Conservation (phyloP, 2,329 filamentous ascomycete species). For the Fusarium proliferatum region DNA sequence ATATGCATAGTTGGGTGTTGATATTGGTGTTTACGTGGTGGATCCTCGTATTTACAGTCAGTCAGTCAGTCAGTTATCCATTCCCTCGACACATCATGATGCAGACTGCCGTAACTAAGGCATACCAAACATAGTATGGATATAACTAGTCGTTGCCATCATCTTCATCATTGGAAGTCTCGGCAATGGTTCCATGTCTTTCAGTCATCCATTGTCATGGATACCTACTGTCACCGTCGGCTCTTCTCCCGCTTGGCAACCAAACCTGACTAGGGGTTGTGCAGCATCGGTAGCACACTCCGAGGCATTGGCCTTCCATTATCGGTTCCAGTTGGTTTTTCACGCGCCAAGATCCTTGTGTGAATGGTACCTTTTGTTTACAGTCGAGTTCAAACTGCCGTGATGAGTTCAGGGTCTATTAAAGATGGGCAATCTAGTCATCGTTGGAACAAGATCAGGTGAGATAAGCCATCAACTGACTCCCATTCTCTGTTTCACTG, state of each 20-base stretch:
- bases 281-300: conserved; percentile 16
- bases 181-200: neutral
- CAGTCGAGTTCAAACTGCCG: neutral
- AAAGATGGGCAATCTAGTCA: neutral
- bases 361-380: neutral
- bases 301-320: conserved; percentile 6
- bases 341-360: conserved; percentile 4
- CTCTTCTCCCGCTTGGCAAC: conserved; percentile 28
- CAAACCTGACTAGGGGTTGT: conserved; percentile 17
- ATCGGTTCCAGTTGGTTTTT: conserved; percentile 1
- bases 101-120: neutral
- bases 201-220: conserved; percentile 10
- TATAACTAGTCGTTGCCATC: neutral
- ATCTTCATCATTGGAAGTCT: neutral
- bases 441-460: neutral
- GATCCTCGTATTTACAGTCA: conserved; percentile 10
- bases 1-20: conserved; percentile 17
- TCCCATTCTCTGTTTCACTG: conserved; percentile 9
- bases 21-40: conserved; percentile 16
- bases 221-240: neutral
- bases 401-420: conserved; percentile 4
- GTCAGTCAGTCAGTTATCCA: neutral
- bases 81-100: conserved; percentile 7
- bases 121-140: neutral
- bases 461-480: neutral